A percentile compares a stretch with the other conserved stretches of the same genome.
phyloP scores from a whole-genome alignment of 495 filamentous ascomycete genomes.

The Xylaria acuta region DNA sequence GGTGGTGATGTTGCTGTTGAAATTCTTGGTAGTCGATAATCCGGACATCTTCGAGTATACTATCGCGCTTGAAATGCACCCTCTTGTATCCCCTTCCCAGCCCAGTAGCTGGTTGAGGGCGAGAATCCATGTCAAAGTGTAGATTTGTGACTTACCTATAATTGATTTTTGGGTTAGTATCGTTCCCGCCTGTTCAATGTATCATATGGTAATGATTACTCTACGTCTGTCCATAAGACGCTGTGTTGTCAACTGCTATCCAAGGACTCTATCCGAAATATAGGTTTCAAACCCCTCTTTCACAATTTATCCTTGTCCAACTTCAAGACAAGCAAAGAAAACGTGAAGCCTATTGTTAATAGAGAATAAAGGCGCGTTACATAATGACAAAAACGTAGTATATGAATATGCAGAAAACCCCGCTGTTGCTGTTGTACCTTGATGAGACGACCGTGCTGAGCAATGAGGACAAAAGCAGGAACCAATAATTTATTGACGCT shows the following conservation, averaged over 20 bases:
- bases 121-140: neutral
- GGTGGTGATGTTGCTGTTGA: neutral
- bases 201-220: neutral
- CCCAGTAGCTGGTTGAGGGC: neutral
- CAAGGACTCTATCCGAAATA: neutral
- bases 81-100: neutral
- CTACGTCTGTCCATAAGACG: neutral
- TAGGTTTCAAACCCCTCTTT: neutral
- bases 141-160: neutral
- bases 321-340: neutral
- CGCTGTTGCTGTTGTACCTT: neutral
- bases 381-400: neutral
- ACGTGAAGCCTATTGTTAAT: neutral
- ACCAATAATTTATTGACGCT: too few species aligned
- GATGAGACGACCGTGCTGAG: too few species aligned
- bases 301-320: neutral
- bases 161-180: neutral
- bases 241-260: neutral
- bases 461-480: too few species aligned
- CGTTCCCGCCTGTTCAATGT: neutral
- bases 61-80: slow-evolving; percentile 1
- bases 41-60: neutral
- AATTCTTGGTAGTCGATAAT: neutral
- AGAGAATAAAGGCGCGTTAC: neutral
- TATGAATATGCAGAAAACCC: neutral